Conservation (phyloP, 2,329 filamentous ascomycete genomes). For the Lecanosticta acicola region DNA sequence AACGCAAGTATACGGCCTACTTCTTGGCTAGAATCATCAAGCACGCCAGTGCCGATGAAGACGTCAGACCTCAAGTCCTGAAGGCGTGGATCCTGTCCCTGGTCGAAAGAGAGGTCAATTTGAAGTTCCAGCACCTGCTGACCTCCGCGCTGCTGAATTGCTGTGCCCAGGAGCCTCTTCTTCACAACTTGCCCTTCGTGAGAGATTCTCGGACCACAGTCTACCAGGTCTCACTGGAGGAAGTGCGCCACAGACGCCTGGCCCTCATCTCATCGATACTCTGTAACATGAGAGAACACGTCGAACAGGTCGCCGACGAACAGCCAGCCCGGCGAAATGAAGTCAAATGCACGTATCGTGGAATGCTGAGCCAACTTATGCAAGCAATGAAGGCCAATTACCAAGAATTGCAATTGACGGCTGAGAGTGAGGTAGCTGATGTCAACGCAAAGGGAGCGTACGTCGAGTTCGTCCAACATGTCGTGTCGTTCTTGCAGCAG, state of each 20-base stretch:
- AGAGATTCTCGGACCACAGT: slow-evolving; percentile 32
- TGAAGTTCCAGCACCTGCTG: slow-evolving; percentile 57
- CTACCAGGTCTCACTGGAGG: slow-evolving; percentile 47
- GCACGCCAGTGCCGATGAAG: slow-evolving; percentile 38
- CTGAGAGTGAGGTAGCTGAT: slow-evolving; percentile 16
- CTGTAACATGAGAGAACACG: slow-evolving; percentile 53
- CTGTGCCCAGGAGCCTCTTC: slow-evolving; percentile 42
- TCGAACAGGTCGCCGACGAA: slow-evolving; percentile 33
- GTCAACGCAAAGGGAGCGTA: slow-evolving; percentile 46
- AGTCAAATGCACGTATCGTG: slow-evolving; percentile 44
- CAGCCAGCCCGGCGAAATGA: slow-evolving; percentile 31
- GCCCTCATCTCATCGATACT: slow-evolving; percentile 52
- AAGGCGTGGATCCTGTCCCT: slow-evolving; percentile 50
- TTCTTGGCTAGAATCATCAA: slow-evolving; percentile 39
- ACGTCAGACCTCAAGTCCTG: slow-evolving; percentile 47
- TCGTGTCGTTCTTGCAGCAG: slow-evolving; percentile 57
- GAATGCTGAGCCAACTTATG: slow-evolving; percentile 54
- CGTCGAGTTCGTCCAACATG: slow-evolving; percentile 56
- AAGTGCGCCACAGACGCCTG: slow-evolving; percentile 51
- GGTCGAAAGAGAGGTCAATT: slow-evolving; percentile 54
- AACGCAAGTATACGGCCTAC: slow-evolving; percentile 41
- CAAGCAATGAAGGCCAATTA: slow-evolving; percentile 57
- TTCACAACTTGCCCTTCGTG: slow-evolving; percentile 55
- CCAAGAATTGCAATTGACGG: slow-evolving; percentile 42
- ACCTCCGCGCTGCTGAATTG: slow-evolving; percentile 50